phyloP scores from a whole-genome alignment of 176 grass and related monocot genomes.

The Aegilops umbellulata region DNA sequence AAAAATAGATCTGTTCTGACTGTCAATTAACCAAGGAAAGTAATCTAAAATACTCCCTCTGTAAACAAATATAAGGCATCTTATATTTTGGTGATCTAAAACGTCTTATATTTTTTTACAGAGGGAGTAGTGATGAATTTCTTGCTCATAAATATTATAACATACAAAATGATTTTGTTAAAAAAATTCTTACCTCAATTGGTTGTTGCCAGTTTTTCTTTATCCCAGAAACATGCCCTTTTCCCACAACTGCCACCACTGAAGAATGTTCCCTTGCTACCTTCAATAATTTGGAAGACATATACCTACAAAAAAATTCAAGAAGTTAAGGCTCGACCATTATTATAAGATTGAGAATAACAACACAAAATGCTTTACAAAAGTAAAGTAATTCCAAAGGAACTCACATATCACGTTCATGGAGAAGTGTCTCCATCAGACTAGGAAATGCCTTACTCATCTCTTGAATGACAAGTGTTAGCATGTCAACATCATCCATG shows the following conservation, averaged over 20 bases:
- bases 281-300: constrained; percentile 72
- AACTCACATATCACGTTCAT: constrained; percentile 88
- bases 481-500: constrained; percentile 91
- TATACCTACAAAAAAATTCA: constrained; percentile 62
- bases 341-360: not conserved
- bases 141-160: not conserved
- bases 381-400: constrained; percentile 2
- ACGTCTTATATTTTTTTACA: no score
- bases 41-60: not conserved
- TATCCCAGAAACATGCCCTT: constrained; percentile 90
- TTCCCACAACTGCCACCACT: constrained; percentile 93
- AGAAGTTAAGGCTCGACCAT: not conserved
- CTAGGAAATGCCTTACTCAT: constrained; percentile 95
- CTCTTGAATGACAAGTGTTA: constrained; percentile 92
- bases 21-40: not conserved
- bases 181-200: constrained; percentile 56
- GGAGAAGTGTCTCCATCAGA: constrained; percentile 84
- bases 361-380: not conserved
- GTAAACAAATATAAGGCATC: no score
- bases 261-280: constrained; percentile 78
- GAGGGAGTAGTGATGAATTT: not conserved
- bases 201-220: constrained; percentile 85
- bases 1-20: not conserved
- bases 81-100: no score
- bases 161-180: not conserved